Evolutionary conservation across 202 grass and related monocot species (phyloP), one percentile per base, ranked within the genome.

Genomic region (Elaeis oleifera): DNA sequence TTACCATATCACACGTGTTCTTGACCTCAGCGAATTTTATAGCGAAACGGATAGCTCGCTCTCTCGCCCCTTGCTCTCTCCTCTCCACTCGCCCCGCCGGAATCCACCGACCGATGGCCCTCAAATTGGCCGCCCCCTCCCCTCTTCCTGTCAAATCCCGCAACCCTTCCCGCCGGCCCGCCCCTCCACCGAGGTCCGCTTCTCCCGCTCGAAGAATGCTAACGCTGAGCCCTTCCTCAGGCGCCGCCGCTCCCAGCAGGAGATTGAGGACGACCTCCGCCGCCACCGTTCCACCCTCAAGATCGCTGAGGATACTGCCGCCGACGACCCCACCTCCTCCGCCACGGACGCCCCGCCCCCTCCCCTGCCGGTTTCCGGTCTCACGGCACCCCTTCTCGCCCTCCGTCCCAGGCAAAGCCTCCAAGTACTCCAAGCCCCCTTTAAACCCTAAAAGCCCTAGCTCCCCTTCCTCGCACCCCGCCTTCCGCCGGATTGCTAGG

Each of bases 381-480:
- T 1, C 36, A 44, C 36, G 36, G 36, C 36, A 44, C 9, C 36
- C 36, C 36, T 44, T 11, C 36, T 14, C 36, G 9, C 36, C 39
- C 25, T 68, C 60, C 60, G 71, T 56, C 7, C 61, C 60, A 1
- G 54, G 73, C 15, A 68, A 68, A 49, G 62, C 70, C 39, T 67
- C 73, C 62, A 72, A 72, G 36, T 77, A 62, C 61, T 76, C 79
- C 26, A 76, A 76, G 70, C 60, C 59, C 7, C 67, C 61, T 4
- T 23, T 22, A 18, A 22, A 56, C 25, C 26, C 9, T 23, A 68
- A 44, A 26, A 15, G 16, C 7, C 39, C 56, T 32, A 16, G 2
- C 11, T 15, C 16, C 16, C 3, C 9, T 9, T 44, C 13, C 24
- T n/a, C 32, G 4, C 91, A 90, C 18, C 91, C 91, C n/a, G 84